Base-by-base conservation (phyloP, 176 grass and related monocot genomes). In the Themeda triandra region DNA sequence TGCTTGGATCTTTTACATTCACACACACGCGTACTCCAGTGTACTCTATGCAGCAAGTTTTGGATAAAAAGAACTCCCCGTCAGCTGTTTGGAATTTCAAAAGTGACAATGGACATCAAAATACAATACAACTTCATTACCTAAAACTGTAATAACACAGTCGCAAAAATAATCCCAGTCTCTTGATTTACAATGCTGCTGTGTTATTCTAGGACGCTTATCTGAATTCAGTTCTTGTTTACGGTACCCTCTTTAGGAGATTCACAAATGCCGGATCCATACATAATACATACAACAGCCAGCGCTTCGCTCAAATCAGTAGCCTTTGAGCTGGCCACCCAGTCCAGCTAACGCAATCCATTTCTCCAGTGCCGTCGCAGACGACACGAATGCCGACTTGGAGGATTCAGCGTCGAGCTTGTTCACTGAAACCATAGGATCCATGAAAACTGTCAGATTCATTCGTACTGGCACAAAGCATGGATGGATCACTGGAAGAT, bases 311-410 rank as follows among this genome's bases (percentile, higher is more conserved):
- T 68, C 17, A 6, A 37, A 27, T 92, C 83, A 84, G 79, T 92
- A 94, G 73, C 96, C 91, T 75, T 98, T 98, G n/a, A 98, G 84
- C 60, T 90, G 90, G 42, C 89, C 73, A 71, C 70, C 78, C 69
- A 98, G 80, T 63, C 96, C 96, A 8, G 96, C 77, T 25, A 86
- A 60, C n/a, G 67, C 81, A 63, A 94, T 83, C 93, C 96, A 95
- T 82, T 98, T 98, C 84, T 95, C 96, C 71, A 99, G 75, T 28
- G 96, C 79, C 11, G 78, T 94, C 2, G 93, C 91, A 8, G 96
- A 96, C 1, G 93, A 96, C 73, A 94, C 93, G 73, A 99, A 99
- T 13, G 93, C 93, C 6, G 91, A 39, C 66, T 94, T 96, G 25
- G 93, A 96, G 9, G 96, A 90, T 73, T 91, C 82, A 5, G 92